A percentile compares a stretch with the other conserved stretches of the same genome.
These are phyloP conservation scores for Gastroboletus turbinatus DNA, from an alignment of 1,284 basidiomycete genomes.

Conservation along the genomic window DNA sequence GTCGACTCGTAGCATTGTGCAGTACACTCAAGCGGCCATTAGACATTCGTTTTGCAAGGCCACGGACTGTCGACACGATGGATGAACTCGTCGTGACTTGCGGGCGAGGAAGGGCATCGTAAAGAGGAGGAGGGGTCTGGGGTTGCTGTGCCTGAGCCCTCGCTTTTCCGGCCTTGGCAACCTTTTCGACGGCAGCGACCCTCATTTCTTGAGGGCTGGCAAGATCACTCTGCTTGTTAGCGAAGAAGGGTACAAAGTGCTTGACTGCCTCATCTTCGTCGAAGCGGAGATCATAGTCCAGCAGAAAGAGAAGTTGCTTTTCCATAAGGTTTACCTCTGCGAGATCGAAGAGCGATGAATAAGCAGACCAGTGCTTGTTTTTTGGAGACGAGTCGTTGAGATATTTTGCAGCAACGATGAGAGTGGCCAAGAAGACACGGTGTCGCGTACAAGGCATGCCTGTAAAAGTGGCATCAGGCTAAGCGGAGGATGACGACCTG, in stretches of 20 bases:
- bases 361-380: constrained; percentile 90
- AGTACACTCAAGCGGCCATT: constrained; percentile 33
- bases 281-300: constrained; percentile 89
- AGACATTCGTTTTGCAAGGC: constrained; percentile 55
- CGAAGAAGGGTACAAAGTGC: constrained; percentile 63
- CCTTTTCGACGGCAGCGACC: constrained; percentile 57
- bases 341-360: constrained; percentile 74
- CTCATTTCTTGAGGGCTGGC: constrained; percentile 42
- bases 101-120: constrained; percentile 33
- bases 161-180: constrained; percentile 54
- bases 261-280: constrained; percentile 72
- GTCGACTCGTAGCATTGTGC: constrained; percentile 17
- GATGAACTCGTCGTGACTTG: constrained; percentile 27
- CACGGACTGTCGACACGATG: constrained; percentile 49
- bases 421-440: constrained; percentile 91
- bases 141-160: constrained; percentile 51
- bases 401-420: constrained; percentile 97
- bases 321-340: constrained; percentile 95
- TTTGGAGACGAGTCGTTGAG: constrained; percentile 95
- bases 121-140: constrained; percentile 43
- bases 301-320: constrained; percentile 85
- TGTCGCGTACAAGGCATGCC: constrained; percentile 92
- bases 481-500: not conserved
- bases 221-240: constrained; percentile 20
- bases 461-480: constrained; percentile 31